These are phyloP conservation scores for Chlorella sp. DNA, from an alignment of 139 green algal species.

Conservation along the genomic window DNA sequence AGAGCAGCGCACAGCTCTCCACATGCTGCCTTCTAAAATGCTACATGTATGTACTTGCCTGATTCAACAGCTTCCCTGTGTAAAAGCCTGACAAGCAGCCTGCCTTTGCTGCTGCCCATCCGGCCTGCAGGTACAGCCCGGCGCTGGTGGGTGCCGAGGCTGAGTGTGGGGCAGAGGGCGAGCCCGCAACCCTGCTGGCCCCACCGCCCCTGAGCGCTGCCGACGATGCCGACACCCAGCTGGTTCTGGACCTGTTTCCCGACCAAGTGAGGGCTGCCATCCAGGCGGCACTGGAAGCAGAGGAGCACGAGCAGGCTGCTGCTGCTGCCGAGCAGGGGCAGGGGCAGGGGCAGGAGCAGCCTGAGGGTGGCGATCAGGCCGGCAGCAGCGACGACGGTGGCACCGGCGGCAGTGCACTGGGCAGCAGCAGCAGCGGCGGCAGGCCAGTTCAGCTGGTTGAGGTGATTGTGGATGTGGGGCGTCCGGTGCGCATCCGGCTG, in stretches of 20 bases:
- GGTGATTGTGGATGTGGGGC: constrained; percentile 89
- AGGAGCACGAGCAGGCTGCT: background rate
- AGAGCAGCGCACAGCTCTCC: no score
- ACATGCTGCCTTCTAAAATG: no score
- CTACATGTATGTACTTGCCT: background rate
- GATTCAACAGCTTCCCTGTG: no score
- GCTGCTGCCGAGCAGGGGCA: background rate
- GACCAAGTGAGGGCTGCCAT: background rate
- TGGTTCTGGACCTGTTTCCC: constrained; percentile 15
- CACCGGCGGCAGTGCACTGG: background rate
- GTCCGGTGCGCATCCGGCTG: constrained; percentile 82
- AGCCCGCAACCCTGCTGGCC: background rate
- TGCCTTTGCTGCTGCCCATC: no score
- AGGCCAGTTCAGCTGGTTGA: constrained; percentile 68
- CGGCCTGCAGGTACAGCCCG: background rate
- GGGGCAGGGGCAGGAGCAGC: background rate
- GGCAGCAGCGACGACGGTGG: background rate
- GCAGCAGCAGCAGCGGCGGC: background rate
- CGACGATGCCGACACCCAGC: background rate
- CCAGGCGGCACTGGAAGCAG: background rate
- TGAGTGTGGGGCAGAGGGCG: background rate
- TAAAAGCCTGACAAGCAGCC: no score
- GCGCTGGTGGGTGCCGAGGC: background rate
- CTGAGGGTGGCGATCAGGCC: background rate
- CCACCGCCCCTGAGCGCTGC: background rate